Evolutionary conservation across 2,329 filamentous ascomycete genomes (phyloP).

Genomic region (Penicillium janthinellum): DNA sequence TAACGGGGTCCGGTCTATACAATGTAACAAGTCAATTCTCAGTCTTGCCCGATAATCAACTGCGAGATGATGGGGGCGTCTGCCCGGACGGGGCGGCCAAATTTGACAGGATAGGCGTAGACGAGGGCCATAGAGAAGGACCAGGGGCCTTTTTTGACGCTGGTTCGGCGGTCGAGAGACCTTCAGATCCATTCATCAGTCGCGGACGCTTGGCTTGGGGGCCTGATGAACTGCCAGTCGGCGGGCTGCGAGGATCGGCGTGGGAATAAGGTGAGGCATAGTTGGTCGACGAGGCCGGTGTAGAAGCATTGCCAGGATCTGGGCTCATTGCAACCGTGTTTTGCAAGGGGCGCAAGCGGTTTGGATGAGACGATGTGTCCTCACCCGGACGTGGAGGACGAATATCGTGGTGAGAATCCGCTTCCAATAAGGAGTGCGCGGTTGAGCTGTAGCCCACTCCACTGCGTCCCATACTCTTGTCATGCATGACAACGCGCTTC

Average conservation of each 20-base stretch:
- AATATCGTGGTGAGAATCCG: slow-evolving; percentile 18
- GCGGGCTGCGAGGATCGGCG: slow-evolving; percentile 28
- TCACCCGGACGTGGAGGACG: slow-evolving; percentile 26
- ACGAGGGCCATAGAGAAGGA: slow-evolving; percentile 20
- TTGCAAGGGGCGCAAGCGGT: slow-evolving; percentile 27
- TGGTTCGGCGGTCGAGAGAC: slow-evolving; percentile 12
- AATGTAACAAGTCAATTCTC: not conserved
- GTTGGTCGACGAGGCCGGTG: slow-evolving; percentile 31
- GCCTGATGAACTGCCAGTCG: slow-evolving; percentile 16
- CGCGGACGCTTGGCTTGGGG: slow-evolving; percentile 39
- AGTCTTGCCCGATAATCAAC: not conserved
- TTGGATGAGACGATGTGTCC: slow-evolving; percentile 26
- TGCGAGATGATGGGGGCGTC: slow-evolving; percentile 25
- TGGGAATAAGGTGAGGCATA: slow-evolving; percentile 36
- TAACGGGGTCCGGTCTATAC: not conserved
- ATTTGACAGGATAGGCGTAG: slow-evolving; percentile 28
- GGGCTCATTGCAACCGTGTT: slow-evolving; percentile 29
- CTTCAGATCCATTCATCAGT: slow-evolving; percentile 38
- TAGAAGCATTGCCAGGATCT: slow-evolving; percentile 28
- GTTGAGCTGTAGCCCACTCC: slow-evolving; percentile 32
- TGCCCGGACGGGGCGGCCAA: slow-evolving; percentile 28
- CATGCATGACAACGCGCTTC: slow-evolving; percentile 51
- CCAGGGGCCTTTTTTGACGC: slow-evolving; percentile 9
- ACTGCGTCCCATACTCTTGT: slow-evolving; percentile 46
- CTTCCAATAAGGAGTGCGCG: slow-evolving; percentile 12